A percentile compares a stretch with the other conserved stretches of the same genome.
These are phyloP conservation scores for Trichoderma sp. DNA, from an alignment of 2,329 filamentous ascomycete species.

Conservation along the genomic window DNA sequence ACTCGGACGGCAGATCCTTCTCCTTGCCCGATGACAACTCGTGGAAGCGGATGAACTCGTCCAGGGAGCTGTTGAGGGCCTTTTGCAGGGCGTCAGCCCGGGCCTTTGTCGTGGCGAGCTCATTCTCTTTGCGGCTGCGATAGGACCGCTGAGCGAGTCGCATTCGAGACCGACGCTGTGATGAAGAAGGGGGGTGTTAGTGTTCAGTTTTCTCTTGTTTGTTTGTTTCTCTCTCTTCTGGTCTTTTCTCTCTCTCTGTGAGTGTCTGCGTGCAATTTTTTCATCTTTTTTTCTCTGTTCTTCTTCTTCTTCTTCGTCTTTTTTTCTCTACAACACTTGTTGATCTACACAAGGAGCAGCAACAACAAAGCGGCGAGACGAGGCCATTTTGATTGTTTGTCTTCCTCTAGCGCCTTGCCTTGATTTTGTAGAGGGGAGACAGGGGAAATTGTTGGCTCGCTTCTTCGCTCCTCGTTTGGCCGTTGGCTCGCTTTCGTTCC, in stretches of 20 bases:
- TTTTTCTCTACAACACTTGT: not conserved
- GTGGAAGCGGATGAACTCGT: conserved; percentile 13
- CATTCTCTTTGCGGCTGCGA: conserved; percentile 17
- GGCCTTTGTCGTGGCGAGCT: not conserved
- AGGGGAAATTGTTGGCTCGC: not conserved
- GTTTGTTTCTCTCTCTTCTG: not conserved
- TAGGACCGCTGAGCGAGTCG: conserved; percentile 19
- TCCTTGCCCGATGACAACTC: not conserved
- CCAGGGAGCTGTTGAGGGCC: conserved; percentile 9
- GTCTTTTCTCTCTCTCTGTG: not conserved
- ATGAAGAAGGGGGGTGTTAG: not conserved
- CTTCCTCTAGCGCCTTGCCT: not conserved
- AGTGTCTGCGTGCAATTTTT: too few relatives aligned
- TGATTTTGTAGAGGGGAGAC: not conserved
- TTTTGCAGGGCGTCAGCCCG: conserved; percentile 2
- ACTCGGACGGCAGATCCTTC: not conserved
- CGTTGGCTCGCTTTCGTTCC: not conserved
- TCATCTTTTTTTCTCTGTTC: not conserved
- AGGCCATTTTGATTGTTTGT: not conserved
- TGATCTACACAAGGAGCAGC: not conserved
- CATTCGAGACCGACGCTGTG: conserved; percentile 9
- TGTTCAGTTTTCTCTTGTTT: not conserved
- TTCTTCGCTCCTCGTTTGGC: not conserved
- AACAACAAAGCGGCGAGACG: not conserved
- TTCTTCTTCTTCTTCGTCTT: too few relatives aligned